These are phyloP conservation scores for Xerocomellus amylosporus DNA, from an alignment of 768 basidiomycete species.

Conservation along the genomic window DNA sequence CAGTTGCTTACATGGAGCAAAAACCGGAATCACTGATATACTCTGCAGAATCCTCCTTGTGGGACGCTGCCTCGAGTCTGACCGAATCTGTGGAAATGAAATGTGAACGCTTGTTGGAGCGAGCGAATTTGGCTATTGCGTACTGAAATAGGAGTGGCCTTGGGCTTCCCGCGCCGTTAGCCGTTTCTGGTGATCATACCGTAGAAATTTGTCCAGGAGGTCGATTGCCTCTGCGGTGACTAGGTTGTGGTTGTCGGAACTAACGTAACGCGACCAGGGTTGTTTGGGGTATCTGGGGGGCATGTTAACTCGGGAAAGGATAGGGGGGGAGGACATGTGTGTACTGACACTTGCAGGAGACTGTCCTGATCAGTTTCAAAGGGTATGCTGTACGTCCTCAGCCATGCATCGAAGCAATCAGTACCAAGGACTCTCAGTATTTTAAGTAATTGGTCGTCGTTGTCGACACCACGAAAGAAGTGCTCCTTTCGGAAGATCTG, in stretches of 20 bases:
- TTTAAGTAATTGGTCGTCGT: conserved; percentile 69
- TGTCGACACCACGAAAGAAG: conserved; percentile 73
- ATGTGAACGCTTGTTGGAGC: conserved; percentile 17
- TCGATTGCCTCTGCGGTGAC: conserved; percentile 64
- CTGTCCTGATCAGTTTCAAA: conserved; percentile 60
- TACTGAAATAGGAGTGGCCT: conserved; percentile 65
- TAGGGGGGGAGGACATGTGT: not conserved
- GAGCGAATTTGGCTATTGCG: conserved; percentile 24
- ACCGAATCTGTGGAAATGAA: conserved; percentile 40
- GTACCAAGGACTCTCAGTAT: conserved; percentile 69
- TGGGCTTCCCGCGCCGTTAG: conserved; percentile 67
- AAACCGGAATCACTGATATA: conserved; percentile 50
- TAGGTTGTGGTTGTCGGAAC: conserved; percentile 53
- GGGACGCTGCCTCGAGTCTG: conserved; percentile 45
- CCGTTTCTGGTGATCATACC: conserved; percentile 68
- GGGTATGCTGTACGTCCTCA: conserved; percentile 61
- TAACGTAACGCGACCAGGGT: conserved; percentile 64
- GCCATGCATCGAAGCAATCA: conserved; percentile 58
- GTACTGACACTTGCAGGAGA: conserved; percentile 47
- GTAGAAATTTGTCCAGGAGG: conserved; percentile 61
- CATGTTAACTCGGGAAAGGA: not conserved
- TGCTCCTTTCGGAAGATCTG: conserved; percentile 74
- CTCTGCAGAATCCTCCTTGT: conserved; percentile 40
- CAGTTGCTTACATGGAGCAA: conserved; percentile 35
- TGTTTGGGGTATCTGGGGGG: conserved; percentile 52